Evolutionary conservation across 768 basidiomycete species (phyloP), one percentile per base, ranked within the genome.

Genomic region (Sporobolomyces pararoseus): DNA sequence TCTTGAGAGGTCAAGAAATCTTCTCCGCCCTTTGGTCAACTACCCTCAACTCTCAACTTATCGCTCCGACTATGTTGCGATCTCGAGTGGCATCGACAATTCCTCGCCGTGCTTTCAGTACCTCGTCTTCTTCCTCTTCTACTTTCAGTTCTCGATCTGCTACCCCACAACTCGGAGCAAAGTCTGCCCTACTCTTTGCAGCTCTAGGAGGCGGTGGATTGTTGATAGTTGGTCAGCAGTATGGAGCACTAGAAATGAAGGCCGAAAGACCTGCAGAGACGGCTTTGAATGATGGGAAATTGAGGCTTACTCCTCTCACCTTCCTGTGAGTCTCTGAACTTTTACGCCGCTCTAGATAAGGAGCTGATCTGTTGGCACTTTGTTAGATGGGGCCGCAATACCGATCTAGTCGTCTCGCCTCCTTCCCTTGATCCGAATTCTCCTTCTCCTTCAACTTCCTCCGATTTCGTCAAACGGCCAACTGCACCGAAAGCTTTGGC

Each of bases 401-500:
- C 59, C n/a, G 44, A 54, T 27, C 34, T 54, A 14, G 66, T 68
- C 9, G 66, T 54, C 21, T 31, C 44, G 16, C 51, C 60, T 37
- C 66, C 53, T n/a, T 35, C 53, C 13, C n/a, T n/a, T n/a, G n/a
- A n/a, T n/a, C 21, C 53, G 17, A 34, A 35, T 31, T 29, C 58
- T 10, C 31, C 58, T 3, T 16, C 42, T 44, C 29, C 58, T 46
- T 10, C 44, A 7, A 46, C 58, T 29, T 60, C 69, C 44, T 47
- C 63, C 17, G 58, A 70, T 9, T 23, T 46, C n/a, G 54, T 75
- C 65, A 77, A 77, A 66, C 60, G 57, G 5, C 71, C 76, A 5
- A 16, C 39, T 6, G 14, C 62, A 4, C 13, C 68, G 1, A 10
- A 44, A 3, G 17, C 66, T 0, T 80, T 92, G 37, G 82, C 86